These are phyloP conservation scores for Lumnitzera racemosa DNA, from an alignment of 345 rosid genomes.

Conservation along the genomic window DNA sequence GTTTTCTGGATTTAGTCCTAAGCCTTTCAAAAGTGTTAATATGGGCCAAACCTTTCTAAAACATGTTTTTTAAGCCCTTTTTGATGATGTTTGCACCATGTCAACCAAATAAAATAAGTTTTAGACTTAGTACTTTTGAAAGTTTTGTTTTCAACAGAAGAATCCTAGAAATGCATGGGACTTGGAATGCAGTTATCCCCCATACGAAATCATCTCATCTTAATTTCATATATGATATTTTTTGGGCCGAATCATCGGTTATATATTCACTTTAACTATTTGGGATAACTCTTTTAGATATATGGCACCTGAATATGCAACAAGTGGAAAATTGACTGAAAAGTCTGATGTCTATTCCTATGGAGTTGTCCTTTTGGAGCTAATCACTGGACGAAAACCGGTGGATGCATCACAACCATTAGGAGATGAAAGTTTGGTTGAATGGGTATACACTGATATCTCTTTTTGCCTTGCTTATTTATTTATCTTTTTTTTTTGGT, in stretches of 20 bases:
- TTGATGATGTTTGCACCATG: no score
- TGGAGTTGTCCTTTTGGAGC: slow-evolving; percentile 93
- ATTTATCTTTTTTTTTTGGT: background rate
- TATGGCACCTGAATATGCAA: slow-evolving; percentile 98
- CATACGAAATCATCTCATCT: no score
- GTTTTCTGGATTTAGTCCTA: no score
- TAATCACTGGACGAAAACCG: slow-evolving; percentile 94
- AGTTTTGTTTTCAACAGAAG: no score
- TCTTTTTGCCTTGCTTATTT: background rate
- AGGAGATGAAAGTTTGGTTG: slow-evolving; percentile 96
- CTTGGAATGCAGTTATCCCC: no score
- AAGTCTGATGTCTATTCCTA: slow-evolving; percentile 92
- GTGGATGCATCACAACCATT: slow-evolving; percentile 79
- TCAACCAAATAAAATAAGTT: no score
- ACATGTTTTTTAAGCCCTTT: no score
- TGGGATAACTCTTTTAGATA: slow-evolving; percentile 43
- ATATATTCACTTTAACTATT: background rate
- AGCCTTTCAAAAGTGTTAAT: no score
- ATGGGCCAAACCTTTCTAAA: no score
- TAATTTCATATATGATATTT: background rate
- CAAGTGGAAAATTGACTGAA: slow-evolving; percentile 91
- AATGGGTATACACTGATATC: slow-evolving; percentile 53
- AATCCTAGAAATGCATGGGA: no score
- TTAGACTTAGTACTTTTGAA: no score
- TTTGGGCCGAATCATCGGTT: background rate